Conservation (phyloP, 2,329 filamentous ascomycete genomes). For the Calonectria crousiana region DNA sequence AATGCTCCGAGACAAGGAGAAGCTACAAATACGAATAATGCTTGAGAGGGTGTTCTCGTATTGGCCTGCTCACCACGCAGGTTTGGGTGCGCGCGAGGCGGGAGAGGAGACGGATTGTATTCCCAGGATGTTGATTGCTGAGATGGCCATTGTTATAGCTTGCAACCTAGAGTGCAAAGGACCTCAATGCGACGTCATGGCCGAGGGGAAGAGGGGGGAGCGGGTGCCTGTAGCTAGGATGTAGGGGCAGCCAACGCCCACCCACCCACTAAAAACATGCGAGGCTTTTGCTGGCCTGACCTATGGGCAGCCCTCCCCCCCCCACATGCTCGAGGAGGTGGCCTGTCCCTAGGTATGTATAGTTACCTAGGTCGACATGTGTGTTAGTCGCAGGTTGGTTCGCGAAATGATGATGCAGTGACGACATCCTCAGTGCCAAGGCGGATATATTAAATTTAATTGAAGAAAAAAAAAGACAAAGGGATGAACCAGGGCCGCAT, state of each 20-base stretch:
- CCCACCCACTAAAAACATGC: slow-evolving; percentile 14
- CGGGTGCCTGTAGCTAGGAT: slow-evolving; percentile 19
- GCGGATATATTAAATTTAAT: not conserved
- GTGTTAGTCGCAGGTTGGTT: not conserved
- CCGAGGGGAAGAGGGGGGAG: slow-evolving; percentile 1
- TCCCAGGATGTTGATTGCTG: not conserved
- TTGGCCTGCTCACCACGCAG: not conserved
- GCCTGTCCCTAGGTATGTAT: not conserved
- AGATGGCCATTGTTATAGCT: not conserved
- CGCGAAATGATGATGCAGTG: not conserved
- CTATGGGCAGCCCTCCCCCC: not conserved
- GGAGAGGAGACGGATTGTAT: not conserved
- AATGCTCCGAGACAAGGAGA: not conserved
- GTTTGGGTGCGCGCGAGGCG: not conserved
- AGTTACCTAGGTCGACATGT: not conserved
- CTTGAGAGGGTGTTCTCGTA: not conserved
- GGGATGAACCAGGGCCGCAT: not conserved
- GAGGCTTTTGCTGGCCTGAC: not conserved
- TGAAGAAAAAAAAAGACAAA: not conserved
- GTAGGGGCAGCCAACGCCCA: not conserved
- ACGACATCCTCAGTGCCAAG: not conserved
- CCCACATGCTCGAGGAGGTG: not conserved
- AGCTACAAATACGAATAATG: not conserved
- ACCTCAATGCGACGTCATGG: not conserved
- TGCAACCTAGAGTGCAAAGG: not conserved